Evolutionary conservation across 2,329 filamentous ascomycete species (phyloP), one percentile per base, ranked within the genome.

Genomic region (Domatiomyces globalis): DNA sequence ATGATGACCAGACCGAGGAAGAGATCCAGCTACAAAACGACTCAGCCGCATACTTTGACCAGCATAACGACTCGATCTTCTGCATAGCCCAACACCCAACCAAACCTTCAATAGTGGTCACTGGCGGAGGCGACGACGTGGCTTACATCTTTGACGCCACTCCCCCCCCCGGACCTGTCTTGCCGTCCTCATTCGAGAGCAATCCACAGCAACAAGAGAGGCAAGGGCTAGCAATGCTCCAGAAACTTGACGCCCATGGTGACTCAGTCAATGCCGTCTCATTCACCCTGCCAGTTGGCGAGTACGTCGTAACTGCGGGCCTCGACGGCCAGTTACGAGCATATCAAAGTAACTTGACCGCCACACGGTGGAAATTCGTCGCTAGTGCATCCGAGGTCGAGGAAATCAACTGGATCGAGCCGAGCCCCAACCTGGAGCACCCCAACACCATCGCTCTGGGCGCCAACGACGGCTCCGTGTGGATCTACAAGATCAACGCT

Each of bases 41-140:
- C 74, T 94, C 87, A 58, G 75, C 83, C 59, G 90, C 87, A 54
- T 90, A 94, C 73, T 95, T 96, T 64, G 92, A 96, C 72, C 69
- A 71, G 36, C 87, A 95, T 72, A 84, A 81, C 61, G 88, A 95
- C 75, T 89, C 84, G 54, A 85, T 98, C 63, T 98, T 95, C 73
- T 81, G 86, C 69, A 92, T 98, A 66, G 87, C 90, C 17, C 87
- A 95, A 66, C 92, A 98, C 66, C 92, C 92, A 3, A 73, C 81
- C 5, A 76, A 85, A 63, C 80, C 84, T 5, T 75, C 81, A 18
- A 81, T 96, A 54, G 75, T 96, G 54, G 84, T 89, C 2, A 95
- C 92, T 0, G 92, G 92, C 54, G 92, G 89, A 57, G 83, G 83
- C 36, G 83, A 86, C 62, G 92, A 95, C 54, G 82, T 84, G 18